phyloP scores from a whole-genome alignment of 2,329 filamentous ascomycete species.

The Alternaria burnsii region DNA sequence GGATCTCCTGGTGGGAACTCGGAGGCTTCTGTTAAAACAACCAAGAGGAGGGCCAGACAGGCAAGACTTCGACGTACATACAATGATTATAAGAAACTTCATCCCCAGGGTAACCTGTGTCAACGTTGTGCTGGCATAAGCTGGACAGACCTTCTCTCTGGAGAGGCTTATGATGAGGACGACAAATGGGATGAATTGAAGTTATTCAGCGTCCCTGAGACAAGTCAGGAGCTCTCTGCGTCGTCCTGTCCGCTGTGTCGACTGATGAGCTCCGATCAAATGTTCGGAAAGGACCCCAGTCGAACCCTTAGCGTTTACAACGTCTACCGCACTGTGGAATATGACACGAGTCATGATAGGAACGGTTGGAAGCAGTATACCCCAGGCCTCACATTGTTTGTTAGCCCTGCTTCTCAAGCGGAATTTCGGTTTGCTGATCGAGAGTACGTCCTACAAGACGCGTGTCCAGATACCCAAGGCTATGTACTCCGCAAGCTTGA shows the following conservation, averaged over 20 bases:
- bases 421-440: background rate
- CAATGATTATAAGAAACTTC: background rate
- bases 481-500: fast-evolving
- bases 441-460: background rate
- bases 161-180: too few relatives aligned
- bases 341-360: too few relatives aligned
- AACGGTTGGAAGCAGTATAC: too few relatives aligned
- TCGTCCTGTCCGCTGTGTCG: background rate
- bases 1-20: too few relatives aligned
- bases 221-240: background rate
- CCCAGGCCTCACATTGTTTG: too few relatives aligned
- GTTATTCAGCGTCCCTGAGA: fast-evolving
- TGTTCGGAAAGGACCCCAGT: background rate
- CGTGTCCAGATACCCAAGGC: fast-evolving
- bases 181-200: fast-evolving
- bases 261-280: fast-evolving
- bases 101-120: background rate
- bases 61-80: background rate
- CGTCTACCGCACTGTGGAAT: too few relatives aligned
- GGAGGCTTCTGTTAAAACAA: too few relatives aligned
- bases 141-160: background rate
- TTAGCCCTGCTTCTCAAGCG: too few relatives aligned
- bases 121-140: background rate
- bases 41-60: fast-evolving
- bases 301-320: background rate